A percentile compares a stretch with the other conserved stretches of the same genome.
phyloP scores from a whole-genome alignment of 2,329 filamentous ascomycete genomes.

The Pseudogymnoascus sp. region DNA sequence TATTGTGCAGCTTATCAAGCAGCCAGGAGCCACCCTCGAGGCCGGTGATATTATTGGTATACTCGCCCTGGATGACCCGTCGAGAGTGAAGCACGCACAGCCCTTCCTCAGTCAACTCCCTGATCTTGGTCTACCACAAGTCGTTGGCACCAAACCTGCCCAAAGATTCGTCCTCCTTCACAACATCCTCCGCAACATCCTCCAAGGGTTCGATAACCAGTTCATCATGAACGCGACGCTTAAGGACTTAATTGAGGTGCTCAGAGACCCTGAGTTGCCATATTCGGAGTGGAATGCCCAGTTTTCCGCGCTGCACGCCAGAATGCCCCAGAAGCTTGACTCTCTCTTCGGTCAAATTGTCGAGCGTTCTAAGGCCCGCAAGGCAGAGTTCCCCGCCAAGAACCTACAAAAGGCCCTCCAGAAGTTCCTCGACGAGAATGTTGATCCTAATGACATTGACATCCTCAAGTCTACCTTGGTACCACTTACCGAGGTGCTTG shows the following conservation, averaged over 20 bases:
- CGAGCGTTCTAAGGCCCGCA: slow-evolving; percentile 69
- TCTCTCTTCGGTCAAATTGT: slow-evolving; percentile 73
- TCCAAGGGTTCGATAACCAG: slow-evolving; percentile 93
- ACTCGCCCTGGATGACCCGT: slow-evolving; percentile 86
- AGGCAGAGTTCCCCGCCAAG: slow-evolving; percentile 86
- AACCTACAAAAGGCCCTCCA: slow-evolving; percentile 72
- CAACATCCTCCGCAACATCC: slow-evolving; percentile 75
- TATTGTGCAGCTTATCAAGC: slow-evolving; percentile 96
- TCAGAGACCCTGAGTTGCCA: slow-evolving; percentile 81
- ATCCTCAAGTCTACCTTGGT: slow-evolving; percentile 63
- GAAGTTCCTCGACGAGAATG: slow-evolving; percentile 83
- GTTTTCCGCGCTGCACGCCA: slow-evolving; percentile 90
- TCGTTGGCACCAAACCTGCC: slow-evolving; percentile 83
- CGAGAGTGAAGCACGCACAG: slow-evolving; percentile 91
- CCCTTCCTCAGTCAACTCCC: slow-evolving; percentile 89
- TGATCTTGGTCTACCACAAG: slow-evolving; percentile 73
- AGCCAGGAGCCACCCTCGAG: slow-evolving; percentile 93
- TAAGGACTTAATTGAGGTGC: slow-evolving; percentile 80
- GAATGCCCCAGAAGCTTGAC: slow-evolving; percentile 94
- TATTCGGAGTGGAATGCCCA: slow-evolving; percentile 96
- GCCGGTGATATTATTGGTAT: slow-evolving; percentile 99
- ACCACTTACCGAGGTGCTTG: slow-evolving; percentile 70
- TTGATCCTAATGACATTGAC: slow-evolving; percentile 62
- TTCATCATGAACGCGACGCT: slow-evolving; percentile 86
- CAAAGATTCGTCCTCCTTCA: slow-evolving; percentile 75